phyloP scores from a whole-genome alignment of 768 basidiomycete species.

The Podaxis rugospora region DNA sequence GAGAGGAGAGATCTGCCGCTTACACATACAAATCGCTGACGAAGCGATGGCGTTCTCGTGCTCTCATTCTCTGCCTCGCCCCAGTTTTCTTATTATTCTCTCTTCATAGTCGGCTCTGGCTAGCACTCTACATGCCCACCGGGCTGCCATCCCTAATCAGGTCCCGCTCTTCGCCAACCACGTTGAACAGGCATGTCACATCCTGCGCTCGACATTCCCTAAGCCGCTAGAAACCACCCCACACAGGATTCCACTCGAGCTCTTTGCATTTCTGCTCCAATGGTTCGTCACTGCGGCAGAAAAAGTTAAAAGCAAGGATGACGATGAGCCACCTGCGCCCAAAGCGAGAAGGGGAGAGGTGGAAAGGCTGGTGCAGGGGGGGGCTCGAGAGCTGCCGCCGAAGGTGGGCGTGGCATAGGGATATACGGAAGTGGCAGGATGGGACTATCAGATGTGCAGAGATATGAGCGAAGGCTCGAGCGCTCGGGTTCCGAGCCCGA shows the following conservation, averaged over 20 bases:
- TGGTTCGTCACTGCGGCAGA: slow-evolving; percentile 88
- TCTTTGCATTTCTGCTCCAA: slow-evolving; percentile 87
- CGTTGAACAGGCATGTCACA: too few species aligned
- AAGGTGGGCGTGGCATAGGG: slow-evolving; percentile 6
- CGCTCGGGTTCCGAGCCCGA: neutral
- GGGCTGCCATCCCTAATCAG: too few species aligned
- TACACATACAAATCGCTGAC: too few species aligned
- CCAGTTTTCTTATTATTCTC: too few species aligned
- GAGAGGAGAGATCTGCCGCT: too few species aligned
- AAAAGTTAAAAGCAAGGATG: slow-evolving; percentile 56
- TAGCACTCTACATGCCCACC: too few species aligned
- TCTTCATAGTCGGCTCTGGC: too few species aligned
- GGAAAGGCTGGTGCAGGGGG: slow-evolving; percentile 43
- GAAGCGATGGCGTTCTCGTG: too few species aligned
- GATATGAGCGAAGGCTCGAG: neutral
- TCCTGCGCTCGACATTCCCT: too few species aligned
- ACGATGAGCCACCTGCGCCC: slow-evolving; percentile 40
- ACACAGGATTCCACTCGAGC: slow-evolving; percentile 78
- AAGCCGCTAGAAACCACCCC: too few species aligned
- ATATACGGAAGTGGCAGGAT: slow-evolving; percentile 1
- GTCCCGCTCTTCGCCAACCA: too few species aligned
- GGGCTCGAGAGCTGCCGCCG: slow-evolving; percentile 31
- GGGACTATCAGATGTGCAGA: neutral
- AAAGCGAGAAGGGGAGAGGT: slow-evolving; percentile 53
- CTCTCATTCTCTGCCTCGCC: too few species aligned